A percentile compares a stretch with the other conserved stretches of the same genome.
Conservation (phyloP, 108 stramenopile species). For the Fragilaria crotonensis region DNA sequence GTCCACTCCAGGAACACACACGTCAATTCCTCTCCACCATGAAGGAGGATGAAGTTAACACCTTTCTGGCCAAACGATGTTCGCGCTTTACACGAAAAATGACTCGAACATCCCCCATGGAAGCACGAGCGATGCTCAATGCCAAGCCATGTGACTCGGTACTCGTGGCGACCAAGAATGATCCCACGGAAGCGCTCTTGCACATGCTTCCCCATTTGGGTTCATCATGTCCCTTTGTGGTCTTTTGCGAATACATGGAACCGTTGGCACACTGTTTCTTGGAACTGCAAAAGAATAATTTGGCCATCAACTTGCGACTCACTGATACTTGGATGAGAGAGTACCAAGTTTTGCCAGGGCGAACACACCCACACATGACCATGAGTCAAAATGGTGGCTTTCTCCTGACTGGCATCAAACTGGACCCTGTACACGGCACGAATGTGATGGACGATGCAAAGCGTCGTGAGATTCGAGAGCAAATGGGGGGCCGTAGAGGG, state of each 20-base stretch:
- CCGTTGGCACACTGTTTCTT: conserved; percentile 72
- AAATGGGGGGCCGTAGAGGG: conserved; percentile 55
- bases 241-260: conserved; percentile 83
- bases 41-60: conserved; percentile 35
- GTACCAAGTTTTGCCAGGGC: conserved; percentile 79
- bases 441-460: conserved; percentile 66
- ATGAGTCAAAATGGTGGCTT: conserved; percentile 88
- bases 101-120: conserved; percentile 51
- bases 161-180: conserved; percentile 63
- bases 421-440: conserved; percentile 62
- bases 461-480: conserved; percentile 39
- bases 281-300: conserved; percentile 54
- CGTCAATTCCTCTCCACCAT: conserved; percentile 31
- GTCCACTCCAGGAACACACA: conserved; percentile 45
- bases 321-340: conserved; percentile 87
- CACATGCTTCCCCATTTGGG: conserved; percentile 64
- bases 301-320: conserved; percentile 79
- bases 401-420: conserved; percentile 76
- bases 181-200: conserved; percentile 58
- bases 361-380: conserved; percentile 89
- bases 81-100: conserved; percentile 69
- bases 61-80: conserved; percentile 74
- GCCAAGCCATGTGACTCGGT: conserved; percentile 57
- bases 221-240: conserved; percentile 80
- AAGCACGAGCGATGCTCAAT: conserved; percentile 38